Evolutionary conservation across 306 rosid genomes (phyloP), one percentile per base, ranked within the genome.

Genomic region (Astragalus glycyphyllos): DNA sequence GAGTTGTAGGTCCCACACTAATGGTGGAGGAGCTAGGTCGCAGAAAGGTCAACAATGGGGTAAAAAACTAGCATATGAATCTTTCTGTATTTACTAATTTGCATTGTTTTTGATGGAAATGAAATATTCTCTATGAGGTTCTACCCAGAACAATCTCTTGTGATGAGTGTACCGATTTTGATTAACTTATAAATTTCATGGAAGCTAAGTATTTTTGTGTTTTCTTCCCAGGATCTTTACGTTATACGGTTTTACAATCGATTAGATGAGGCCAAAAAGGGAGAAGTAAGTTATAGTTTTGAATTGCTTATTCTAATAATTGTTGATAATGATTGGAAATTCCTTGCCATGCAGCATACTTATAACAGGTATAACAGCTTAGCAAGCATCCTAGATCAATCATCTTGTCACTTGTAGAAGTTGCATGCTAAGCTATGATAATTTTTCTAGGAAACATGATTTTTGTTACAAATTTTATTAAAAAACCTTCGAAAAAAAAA

Each of bases 21-120:
- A 84, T 89, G 99, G 85, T 94, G 75, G 92, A 91, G 82, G 97
- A 94, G 80, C 58, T 83, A 12, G 99, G 99, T 48, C 89, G 87
- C 48, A 85, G 88, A 11, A 94, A 79, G 77, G 81, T 91, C 79
- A 80, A 84, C 79, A 34, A 41, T 35, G 87, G 88, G 87, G 97
- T 94, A 91, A 78, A 66, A 65, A 41, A 53, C 62, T 51, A 53
- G 49, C 35, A 54, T 41, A 57, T 38, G 11, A 58, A 47, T 64
- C 59, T 66, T 31, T 68, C 6, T 50, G 40, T 42, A 11, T 45
- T 66, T 69, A 45, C 47, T 62, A 29, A 53, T 56, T 8, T 66
- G 13, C 50, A 9, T 40, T 79, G 14, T 47, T 75, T 59, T 58
- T 61, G 40, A 47, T 47, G 60, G 56, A 40, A 54, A 60, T 31